Conservation (phyloP, 2,329 filamentous ascomycete species). For the Aspergillus sp. region DNA sequence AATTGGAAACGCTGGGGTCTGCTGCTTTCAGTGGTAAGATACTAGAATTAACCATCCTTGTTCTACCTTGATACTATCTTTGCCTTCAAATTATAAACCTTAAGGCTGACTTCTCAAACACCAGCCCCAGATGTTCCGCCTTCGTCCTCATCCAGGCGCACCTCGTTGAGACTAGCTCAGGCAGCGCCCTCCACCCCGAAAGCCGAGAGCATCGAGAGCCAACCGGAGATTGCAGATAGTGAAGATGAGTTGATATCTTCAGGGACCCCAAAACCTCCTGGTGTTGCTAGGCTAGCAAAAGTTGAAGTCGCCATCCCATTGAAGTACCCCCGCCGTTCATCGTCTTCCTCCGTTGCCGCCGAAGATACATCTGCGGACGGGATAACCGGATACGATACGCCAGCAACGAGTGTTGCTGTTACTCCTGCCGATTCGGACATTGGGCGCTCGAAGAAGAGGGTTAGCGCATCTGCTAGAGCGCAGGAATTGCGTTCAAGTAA, state of each 20-base stretch:
- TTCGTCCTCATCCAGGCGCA: slow-evolving; percentile 20
- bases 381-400: slow-evolving; percentile 59
- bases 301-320: slow-evolving; percentile 35
- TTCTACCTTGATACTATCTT: background rate
- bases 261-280: background rate
- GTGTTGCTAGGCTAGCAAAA: background rate
- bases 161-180: slow-evolving; percentile 24
- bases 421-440: slow-evolving; percentile 53
- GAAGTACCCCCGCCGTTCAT: slow-evolving; percentile 24
- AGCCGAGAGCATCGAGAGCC: background rate
- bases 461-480: slow-evolving; percentile 49
- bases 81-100: background rate
- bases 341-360: slow-evolving; percentile 42
- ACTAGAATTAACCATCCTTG: background rate
- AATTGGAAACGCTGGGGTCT: background rate
- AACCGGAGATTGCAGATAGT: slow-evolving; percentile 12
- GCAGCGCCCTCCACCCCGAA: slow-evolving; percentile 5
- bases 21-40: background rate
- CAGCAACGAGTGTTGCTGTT: slow-evolving; percentile 58
- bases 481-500: slow-evolving; percentile 51
- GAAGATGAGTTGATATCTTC: background rate
- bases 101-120: background rate
- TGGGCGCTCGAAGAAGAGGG: slow-evolving; percentile 27
- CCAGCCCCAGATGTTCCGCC: slow-evolving; percentile 3
- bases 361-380: slow-evolving; percentile 43